These are phyloP conservation scores for Pseudocercospora fijiensis DNA, from an alignment of 2,329 filamentous ascomycete species.

Conservation along the genomic window DNA sequence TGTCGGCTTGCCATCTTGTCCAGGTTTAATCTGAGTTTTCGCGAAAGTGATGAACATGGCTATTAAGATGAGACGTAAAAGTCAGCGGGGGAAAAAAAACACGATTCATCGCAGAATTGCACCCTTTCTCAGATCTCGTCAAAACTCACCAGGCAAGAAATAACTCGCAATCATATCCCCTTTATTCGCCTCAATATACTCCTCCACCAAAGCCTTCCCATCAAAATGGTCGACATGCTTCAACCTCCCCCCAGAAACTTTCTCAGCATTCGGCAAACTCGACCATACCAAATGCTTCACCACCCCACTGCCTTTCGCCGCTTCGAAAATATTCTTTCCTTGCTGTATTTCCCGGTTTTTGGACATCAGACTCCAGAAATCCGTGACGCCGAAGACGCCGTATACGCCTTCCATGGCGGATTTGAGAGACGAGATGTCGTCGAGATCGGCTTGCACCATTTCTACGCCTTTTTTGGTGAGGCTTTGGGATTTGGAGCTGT, in stretches of 20 bases:
- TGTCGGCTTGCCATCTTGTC: conserved; percentile 1
- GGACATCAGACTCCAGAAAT: conserved; percentile 48
- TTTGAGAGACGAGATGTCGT: conserved; percentile 48
- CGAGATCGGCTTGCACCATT: conserved; percentile 54
- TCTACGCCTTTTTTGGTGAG: conserved; percentile 52
- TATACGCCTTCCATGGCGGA: conserved; percentile 49
- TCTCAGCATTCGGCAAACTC: conserved; percentile 32
- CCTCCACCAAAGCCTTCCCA: conserved; percentile 39
- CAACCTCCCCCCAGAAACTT: conserved; percentile 36
- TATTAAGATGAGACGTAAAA: background rate
- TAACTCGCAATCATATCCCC: conserved; percentile 30
- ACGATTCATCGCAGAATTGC: background rate
- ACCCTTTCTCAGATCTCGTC: background rate
- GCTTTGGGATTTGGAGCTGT: conserved; percentile 46
- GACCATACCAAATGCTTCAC: conserved; percentile 45
- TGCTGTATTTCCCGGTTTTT: conserved; percentile 37
- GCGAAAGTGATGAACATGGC: conserved; percentile 17
- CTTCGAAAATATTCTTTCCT: conserved; percentile 40
- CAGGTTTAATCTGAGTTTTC: conserved; percentile 21
- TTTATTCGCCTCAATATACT: conserved; percentile 36
- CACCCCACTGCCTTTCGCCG: conserved; percentile 33
- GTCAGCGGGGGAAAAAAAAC: background rate
- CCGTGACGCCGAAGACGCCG: conserved; percentile 56
- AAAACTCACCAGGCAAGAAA: conserved; percentile 27
- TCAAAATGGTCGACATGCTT: conserved; percentile 42